phyloP scores from a whole-genome alignment of 768 basidiomycete genomes.

The Kwoniella dejecticola region DNA sequence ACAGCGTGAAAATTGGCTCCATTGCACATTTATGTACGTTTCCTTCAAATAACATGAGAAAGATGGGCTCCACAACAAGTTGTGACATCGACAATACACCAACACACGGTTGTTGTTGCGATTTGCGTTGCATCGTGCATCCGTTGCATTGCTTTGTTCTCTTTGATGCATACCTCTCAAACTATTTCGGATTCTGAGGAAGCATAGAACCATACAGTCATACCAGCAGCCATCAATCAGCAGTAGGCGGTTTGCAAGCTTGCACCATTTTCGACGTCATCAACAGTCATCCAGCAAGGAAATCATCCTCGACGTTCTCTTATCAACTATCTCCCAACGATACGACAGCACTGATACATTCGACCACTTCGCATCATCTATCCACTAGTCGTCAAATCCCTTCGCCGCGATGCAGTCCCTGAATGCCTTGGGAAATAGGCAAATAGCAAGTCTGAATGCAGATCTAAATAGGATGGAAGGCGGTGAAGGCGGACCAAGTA shows the following conservation, averaged over 20 bases:
- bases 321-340: too few species aligned
- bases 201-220: too few species aligned
- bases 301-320: too few species aligned
- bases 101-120: background rate
- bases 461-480: constrained; percentile 80
- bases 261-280: too few species aligned
- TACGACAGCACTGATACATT: too few species aligned
- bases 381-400: too few species aligned
- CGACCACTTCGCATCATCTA: too few species aligned
- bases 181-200: too few species aligned
- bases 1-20: constrained; percentile 25
- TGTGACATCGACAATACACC: background rate
- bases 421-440: constrained; percentile 88
- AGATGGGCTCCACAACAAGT: constrained; percentile 10
- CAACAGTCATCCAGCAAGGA: too few species aligned
- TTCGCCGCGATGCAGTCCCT: constrained; percentile 76
- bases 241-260: too few species aligned
- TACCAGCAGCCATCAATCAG: too few species aligned
- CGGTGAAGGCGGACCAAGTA: constrained; percentile 76
- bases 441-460: constrained; percentile 81
- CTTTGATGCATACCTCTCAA: background rate
- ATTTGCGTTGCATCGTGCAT: constrained; percentile 1
- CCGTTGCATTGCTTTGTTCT: background rate
- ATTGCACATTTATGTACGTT: background rate
- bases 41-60: background rate